Evolutionary conservation across 495 filamentous ascomycete genomes (phyloP).

Genomic region (Aspergillus homomorphus): DNA sequence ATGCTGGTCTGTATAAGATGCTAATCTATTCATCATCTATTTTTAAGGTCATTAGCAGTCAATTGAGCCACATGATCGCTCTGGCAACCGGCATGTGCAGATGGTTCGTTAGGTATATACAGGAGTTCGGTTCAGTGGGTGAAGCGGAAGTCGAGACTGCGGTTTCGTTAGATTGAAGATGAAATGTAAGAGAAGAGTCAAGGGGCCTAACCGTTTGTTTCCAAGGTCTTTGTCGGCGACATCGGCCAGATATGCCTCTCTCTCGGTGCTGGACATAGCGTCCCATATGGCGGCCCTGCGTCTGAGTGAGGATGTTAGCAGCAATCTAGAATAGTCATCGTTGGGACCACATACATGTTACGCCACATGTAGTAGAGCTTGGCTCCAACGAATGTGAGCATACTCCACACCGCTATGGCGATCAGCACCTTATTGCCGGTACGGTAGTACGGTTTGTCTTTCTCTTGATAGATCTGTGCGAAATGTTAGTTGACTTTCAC

Average conservation of each 20-base stretch:
- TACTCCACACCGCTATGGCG: constrained; percentile 49
- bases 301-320: constrained; percentile 20
- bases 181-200: not conserved
- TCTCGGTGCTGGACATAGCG: constrained; percentile 59
- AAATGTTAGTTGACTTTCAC: not conserved
- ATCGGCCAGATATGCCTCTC: constrained; percentile 54
- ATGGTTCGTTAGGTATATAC: not conserved
- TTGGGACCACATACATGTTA: constrained; percentile 46
- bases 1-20: not conserved
- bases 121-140: constrained; percentile 31
- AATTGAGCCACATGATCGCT: not conserved
- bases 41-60: not conserved
- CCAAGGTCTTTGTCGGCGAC: constrained; percentile 61
- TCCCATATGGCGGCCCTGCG: constrained; percentile 50
- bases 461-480: constrained; percentile 56
- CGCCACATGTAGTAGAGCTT: constrained; percentile 63
- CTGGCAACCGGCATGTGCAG: not conserved
- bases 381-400: constrained; percentile 51
- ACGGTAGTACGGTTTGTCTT: constrained; percentile 65
- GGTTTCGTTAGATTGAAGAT: not conserved
- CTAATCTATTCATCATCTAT: not conserved
- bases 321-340: not conserved
- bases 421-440: constrained; percentile 65
- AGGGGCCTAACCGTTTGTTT: constrained; percentile 56
- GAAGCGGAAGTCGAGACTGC: constrained; percentile 53